Evolutionary conservation across 768 basidiomycete genomes (phyloP).

Genomic region (Polyporus arcularius): DNA sequence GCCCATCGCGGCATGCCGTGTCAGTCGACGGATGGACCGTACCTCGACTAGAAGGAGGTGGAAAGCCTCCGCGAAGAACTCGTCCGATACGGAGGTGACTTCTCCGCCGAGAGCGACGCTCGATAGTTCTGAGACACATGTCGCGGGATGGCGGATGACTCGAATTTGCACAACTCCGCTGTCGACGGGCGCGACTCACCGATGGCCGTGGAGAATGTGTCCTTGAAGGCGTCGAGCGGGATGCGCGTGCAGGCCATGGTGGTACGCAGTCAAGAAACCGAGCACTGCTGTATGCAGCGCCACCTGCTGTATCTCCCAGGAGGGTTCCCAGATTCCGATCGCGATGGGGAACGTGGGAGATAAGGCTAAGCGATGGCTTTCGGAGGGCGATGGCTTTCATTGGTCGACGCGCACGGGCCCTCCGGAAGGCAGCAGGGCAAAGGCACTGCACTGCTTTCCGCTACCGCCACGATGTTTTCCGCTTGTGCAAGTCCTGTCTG

Average conservation of each 20-base stretch:
- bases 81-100: slow-evolving; percentile 81
- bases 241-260: slow-evolving; percentile 48
- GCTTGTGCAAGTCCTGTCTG: too few species aligned
- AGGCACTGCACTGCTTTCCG: too few species aligned
- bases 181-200: slow-evolving; percentile 38
- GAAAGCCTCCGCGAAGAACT: slow-evolving; percentile 90
- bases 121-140: slow-evolving; percentile 69
- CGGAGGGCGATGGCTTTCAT: too few species aligned
- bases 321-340: background rate
- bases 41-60: slow-evolving; percentile 86
- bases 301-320: background rate
- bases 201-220: slow-evolving; percentile 49
- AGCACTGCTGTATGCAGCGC: slow-evolving; percentile 1
- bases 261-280: background rate
- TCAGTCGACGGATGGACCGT: slow-evolving; percentile 22
- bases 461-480: too few species aligned
- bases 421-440: too few species aligned
- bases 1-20: background rate
- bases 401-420: too few species aligned
- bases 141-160: background rate
- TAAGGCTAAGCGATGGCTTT: background rate
- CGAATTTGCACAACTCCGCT: background rate
- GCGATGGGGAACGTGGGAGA: background rate
- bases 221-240: slow-evolving; percentile 46
- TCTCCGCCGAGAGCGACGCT: slow-evolving; percentile 80